Evolutionary conservation across 352 stramenopile species (phyloP).

Genomic region (Halophytophthora polymorphica): DNA sequence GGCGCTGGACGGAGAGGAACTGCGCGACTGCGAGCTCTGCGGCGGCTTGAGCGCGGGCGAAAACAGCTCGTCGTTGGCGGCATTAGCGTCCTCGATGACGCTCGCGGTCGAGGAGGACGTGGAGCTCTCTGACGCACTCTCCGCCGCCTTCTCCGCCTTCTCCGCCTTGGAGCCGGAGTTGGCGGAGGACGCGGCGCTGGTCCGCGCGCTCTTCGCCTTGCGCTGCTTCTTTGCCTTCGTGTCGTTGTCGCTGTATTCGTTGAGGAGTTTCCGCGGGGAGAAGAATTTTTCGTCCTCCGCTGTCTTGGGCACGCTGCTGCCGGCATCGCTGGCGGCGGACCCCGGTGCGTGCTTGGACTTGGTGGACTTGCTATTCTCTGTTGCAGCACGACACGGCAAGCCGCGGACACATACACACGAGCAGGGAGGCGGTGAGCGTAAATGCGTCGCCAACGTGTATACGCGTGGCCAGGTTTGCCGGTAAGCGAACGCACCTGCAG

Average conservation of each 20-base stretch:
- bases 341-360: conserved; percentile 37
- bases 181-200: background rate
- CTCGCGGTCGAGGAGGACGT: too few species aligned
- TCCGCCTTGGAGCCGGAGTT: conserved; percentile 19
- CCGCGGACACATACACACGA: too few species aligned
- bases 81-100: conserved; percentile 24
- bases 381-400: too few species aligned
- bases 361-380: conserved; percentile 46
- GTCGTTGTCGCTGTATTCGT: conserved; percentile 46
- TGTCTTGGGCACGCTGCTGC: conserved; percentile 17
- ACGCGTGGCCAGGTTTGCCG: too few species aligned
- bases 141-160: conserved; percentile 4
- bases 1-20: conserved; percentile 30
- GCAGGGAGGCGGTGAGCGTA: too few species aligned
- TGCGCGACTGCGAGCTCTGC: conserved; percentile 31
- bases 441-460: too few species aligned
- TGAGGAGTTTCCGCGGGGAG: conserved; percentile 58
- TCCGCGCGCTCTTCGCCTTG: conserved; percentile 23
- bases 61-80: conserved; percentile 68
- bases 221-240: conserved; percentile 17
- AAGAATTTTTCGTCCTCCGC: conserved; percentile 48
- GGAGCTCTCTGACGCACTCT: too few species aligned
- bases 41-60: conserved; percentile 69
- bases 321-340: conserved; percentile 4
- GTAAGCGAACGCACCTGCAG: conserved; percentile 24